Percentiles rank a stretch among this genome's conserved stretches.
These are phyloP conservation scores for Pulveroboletus sp. DNA, from an alignment of 768 basidiomycete genomes.

Conservation along the genomic window DNA sequence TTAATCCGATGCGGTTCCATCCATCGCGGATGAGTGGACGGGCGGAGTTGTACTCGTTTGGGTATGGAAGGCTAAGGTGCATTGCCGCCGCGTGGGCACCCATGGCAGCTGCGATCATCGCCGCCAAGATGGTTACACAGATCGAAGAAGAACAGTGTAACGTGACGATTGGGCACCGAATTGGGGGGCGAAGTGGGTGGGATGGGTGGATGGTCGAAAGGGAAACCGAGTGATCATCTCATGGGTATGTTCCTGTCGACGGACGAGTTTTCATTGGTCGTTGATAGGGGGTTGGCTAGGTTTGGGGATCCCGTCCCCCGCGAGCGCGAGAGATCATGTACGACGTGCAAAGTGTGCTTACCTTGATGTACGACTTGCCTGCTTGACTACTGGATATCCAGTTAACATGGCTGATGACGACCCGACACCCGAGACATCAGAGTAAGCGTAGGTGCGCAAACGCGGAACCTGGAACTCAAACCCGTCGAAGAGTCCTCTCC, in stretches of 20 bases:
- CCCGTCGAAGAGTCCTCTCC: neutral
- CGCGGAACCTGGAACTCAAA: neutral
- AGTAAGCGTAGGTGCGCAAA: neutral
- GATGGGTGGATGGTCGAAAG: slow-evolving; percentile 34
- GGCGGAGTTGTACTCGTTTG: slow-evolving; percentile 40
- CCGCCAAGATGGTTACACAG: slow-evolving; percentile 37
- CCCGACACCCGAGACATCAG: neutral
- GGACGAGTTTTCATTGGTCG: neutral
- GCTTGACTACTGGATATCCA: neutral
- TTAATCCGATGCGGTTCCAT: slow-evolving; percentile 42
- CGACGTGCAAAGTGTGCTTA: neutral
- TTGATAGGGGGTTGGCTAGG: neutral
- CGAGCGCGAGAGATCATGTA: neutral
- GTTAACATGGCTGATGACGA: neutral
- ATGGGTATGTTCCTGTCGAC: neutral
- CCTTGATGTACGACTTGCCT: neutral
- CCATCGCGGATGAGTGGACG: slow-evolving; percentile 19
- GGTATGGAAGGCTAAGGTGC: slow-evolving; percentile 35
- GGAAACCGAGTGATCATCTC: neutral
- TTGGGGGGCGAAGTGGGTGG: slow-evolving; percentile 49
- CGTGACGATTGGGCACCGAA: slow-evolving; percentile 8
- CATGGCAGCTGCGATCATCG: slow-evolving; percentile 46
- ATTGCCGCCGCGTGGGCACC: slow-evolving; percentile 54
- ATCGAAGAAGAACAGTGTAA: slow-evolving; percentile 23
- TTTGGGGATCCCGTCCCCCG: neutral